phyloP scores from a whole-genome alignment of 306 rosid species.

The Cucurbita ficifolia region DNA sequence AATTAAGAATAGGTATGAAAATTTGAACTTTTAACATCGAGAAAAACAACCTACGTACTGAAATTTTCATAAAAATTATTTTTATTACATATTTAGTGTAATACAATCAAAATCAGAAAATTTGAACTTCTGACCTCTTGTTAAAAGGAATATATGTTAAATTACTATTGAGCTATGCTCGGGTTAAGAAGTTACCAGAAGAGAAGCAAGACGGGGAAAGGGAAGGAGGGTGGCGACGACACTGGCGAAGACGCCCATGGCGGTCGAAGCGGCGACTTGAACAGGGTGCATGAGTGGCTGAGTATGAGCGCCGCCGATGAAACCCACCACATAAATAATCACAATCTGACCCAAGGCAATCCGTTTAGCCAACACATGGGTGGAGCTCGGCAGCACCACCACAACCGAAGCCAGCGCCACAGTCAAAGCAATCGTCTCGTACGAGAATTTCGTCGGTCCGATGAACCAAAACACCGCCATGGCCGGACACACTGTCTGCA shows the following conservation, averaged over 20 bases:
- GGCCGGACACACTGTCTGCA: conserved; percentile 39
- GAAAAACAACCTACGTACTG: too few relatives aligned
- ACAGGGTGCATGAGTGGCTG: conserved; percentile 48
- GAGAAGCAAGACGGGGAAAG: conserved; percentile 43
- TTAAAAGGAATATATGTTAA: neutral
- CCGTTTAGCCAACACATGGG: conserved; percentile 40
- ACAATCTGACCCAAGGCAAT: conserved; percentile 58
- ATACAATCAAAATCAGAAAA: too few relatives aligned
- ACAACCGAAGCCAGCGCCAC: conserved; percentile 41
- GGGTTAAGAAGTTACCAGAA: conserved; percentile 15
- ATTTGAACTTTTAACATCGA: too few relatives aligned
- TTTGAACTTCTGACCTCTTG: too few relatives aligned
- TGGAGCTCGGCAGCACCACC: conserved; percentile 37
- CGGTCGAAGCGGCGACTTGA: conserved; percentile 42
- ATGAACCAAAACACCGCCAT: conserved; percentile 36
- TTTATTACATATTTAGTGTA: too few relatives aligned
- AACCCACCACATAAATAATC: conserved; percentile 39
- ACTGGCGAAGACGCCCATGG: conserved; percentile 40
- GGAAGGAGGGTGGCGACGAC: conserved; percentile 53
- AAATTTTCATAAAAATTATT: too few relatives aligned
- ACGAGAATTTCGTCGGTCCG: conserved; percentile 27
- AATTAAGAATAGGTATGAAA: too few relatives aligned
- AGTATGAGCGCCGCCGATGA: conserved; percentile 16
- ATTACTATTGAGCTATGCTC: too few relatives aligned
- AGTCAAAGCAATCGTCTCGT: conserved; percentile 22